phyloP scores from a whole-genome alignment of 805 yeast genomes.

The Monosporozyma servazzii region DNA sequence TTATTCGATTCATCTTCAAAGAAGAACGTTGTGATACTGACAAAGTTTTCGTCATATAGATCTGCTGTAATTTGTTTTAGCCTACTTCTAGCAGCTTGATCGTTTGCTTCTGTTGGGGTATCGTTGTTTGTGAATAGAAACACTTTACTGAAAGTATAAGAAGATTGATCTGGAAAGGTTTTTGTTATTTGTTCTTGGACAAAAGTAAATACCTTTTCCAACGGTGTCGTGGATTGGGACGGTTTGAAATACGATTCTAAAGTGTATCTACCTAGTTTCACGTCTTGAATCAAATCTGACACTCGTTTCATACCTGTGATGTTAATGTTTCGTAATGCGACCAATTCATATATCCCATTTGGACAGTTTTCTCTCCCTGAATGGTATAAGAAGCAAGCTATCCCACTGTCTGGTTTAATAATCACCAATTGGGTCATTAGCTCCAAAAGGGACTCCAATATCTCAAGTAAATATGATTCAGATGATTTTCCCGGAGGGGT shows the following conservation, averaged over 20 bases:
- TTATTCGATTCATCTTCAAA: constrained; percentile 31
- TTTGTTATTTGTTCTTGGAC: constrained; percentile 48
- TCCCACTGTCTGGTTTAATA: constrained; percentile 56
- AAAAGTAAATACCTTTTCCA: constrained; percentile 39
- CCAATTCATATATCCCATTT: constrained; percentile 40
- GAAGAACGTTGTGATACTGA: constrained; percentile 57
- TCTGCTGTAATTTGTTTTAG: constrained; percentile 54
- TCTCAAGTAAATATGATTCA: constrained; percentile 38
- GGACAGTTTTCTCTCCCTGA: constrained; percentile 33
- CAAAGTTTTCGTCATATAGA: constrained; percentile 39
- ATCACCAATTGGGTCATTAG: constrained; percentile 59
- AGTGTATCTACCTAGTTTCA: constrained; percentile 17
- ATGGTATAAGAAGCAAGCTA: constrained; percentile 63
- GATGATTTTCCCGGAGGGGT: constrained; percentile 29
- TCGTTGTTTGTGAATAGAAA: constrained; percentile 72
- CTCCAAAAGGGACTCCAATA: constrained; percentile 49
- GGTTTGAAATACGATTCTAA: constrained; percentile 26
- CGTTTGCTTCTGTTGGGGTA: constrained; percentile 43
- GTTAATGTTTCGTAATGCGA: constrained; percentile 48
- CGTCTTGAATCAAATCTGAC: constrained; percentile 42
- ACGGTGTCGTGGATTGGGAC: constrained; percentile 20
- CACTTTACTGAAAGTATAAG: constrained; percentile 48
- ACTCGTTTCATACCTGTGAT: constrained; percentile 48
- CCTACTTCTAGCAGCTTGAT: constrained; percentile 34
- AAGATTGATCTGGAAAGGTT: constrained; percentile 32